Conservation (phyloP, 2,329 filamentous ascomycete species). For the Stagonosporopsis tanaceti region DNA sequence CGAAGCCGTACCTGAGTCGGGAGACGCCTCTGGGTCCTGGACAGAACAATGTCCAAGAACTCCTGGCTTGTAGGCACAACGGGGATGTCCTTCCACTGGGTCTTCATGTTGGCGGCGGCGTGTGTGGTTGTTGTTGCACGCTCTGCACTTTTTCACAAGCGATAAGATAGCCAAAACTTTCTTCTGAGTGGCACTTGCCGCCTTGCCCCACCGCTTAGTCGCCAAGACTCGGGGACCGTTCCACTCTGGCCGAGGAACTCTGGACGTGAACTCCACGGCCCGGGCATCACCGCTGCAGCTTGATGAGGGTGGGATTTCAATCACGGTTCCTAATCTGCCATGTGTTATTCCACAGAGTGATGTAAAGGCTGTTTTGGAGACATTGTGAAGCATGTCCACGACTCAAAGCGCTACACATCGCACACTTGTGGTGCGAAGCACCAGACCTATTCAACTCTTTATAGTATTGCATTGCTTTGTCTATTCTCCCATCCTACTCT, state of each 20-base stretch:
- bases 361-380: not conserved
- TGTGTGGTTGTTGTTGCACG: slow-evolving; percentile 25
- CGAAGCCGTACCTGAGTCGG: slow-evolving; percentile 85
- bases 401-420: not conserved
- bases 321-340: not conserved
- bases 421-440: too few relatives aligned
- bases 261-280: not conserved
- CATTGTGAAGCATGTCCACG: not conserved
- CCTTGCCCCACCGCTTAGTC: slow-evolving; percentile 14
- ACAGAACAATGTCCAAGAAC: slow-evolving; percentile 97
- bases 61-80: slow-evolving; percentile 92
- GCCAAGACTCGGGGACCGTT: slow-evolving; percentile 5
- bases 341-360: not conserved
- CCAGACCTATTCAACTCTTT: too few relatives aligned
- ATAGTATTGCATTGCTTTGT: slow-evolving; percentile 14
- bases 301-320: too few relatives aligned
- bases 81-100: slow-evolving; percentile 70
- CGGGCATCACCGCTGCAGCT: not conserved
- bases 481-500: slow-evolving; percentile 1
- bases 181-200: slow-evolving; percentile 13
- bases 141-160: slow-evolving; percentile 16
- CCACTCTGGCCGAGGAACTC: slow-evolving; percentile 2
- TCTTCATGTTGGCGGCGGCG: slow-evolving; percentile 46
- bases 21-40: slow-evolving; percentile 81
- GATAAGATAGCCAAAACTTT: slow-evolving; percentile 18